Conservation (phyloP, 1,284 basidiomycete species). For the Trichosporon sp. region DNA sequence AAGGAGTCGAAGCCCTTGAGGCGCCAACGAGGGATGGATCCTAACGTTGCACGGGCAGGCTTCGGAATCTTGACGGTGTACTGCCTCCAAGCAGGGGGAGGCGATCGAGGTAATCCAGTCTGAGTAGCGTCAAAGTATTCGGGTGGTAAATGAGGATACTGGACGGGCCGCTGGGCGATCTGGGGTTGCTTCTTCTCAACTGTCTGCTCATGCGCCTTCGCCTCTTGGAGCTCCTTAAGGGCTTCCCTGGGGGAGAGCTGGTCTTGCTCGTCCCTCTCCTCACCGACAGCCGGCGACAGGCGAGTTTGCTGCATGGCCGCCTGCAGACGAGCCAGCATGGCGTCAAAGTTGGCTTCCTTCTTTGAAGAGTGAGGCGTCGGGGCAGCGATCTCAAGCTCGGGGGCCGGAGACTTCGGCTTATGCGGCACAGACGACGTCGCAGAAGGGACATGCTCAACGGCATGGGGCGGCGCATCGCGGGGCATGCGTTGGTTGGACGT, state of each 20-base stretch:
- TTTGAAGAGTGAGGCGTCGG: conserved; percentile 14
- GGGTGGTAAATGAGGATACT: conserved; percentile 13
- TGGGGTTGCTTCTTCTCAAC: conserved; percentile 3
- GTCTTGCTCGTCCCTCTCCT: background rate
- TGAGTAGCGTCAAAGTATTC: conserved; percentile 41
- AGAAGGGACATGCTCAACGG: background rate
- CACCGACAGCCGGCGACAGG: conserved; percentile 50
- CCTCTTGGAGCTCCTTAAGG: background rate
- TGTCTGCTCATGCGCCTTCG: background rate
- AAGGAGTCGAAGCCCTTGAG: conserved; percentile 18
- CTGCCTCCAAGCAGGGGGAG: conserved; percentile 53
- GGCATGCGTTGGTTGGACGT: background rate
- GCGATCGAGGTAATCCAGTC: conserved; percentile 39
- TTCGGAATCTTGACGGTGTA: conserved; percentile 59
- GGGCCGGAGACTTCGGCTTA: background rate
- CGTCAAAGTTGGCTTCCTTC: conserved; percentile 66
- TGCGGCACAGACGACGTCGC: background rate
- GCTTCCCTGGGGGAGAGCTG: background rate
- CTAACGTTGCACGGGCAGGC: conserved; percentile 27
- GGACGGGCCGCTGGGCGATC: background rate
- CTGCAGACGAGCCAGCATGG: conserved; percentile 81
- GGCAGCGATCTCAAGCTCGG: conserved; percentile 5
- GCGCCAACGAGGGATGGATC: conserved; percentile 21
- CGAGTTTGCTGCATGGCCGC: conserved; percentile 66
- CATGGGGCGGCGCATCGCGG: conserved; percentile 11